Conservation (phyloP, 805 yeast genomes). For the Candida sanyiensis region DNA sequence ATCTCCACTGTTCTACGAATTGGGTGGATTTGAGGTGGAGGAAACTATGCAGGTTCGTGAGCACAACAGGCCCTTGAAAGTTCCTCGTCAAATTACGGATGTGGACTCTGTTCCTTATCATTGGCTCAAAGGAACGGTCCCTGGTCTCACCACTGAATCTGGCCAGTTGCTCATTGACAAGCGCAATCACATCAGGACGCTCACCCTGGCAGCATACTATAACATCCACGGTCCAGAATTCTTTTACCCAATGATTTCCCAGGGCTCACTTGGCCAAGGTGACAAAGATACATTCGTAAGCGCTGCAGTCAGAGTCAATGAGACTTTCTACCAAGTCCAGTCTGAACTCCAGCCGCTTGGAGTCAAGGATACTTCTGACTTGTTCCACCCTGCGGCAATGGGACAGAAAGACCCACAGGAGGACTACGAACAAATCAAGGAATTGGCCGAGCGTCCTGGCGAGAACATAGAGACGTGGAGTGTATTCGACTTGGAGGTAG, state of each 20-base stretch:
- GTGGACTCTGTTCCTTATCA: constrained; percentile 14
- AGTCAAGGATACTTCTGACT: constrained; percentile 24
- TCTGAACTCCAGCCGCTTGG: constrained; percentile 22
- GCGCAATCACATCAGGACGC: constrained; percentile 43
- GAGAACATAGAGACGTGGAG: constrained; percentile 3
- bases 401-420: constrained; percentile 47
- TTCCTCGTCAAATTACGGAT: constrained; percentile 10
- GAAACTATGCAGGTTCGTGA: constrained; percentile 31
- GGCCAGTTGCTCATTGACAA: constrained; percentile 55
- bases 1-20: constrained; percentile 49
- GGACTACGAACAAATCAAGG: constrained; percentile 26
- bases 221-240: constrained; percentile 52
- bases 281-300: constrained; percentile 61
- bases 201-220: constrained; percentile 49
- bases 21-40: constrained; percentile 37
- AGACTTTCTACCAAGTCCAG: neutral
- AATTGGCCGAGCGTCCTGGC: neutral
- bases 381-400: constrained; percentile 48
- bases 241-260: constrained; percentile 56
- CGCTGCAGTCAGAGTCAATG: constrained; percentile 34
- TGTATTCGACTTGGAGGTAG: constrained; percentile 12
- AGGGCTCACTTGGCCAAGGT: constrained; percentile 62
- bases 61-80: constrained; percentile 21
- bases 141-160: constrained; percentile 55
- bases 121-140: constrained; percentile 48